Conservation (phyloP, 78 protist genomes). For the Planoprotostelium fungivorum region DNA sequence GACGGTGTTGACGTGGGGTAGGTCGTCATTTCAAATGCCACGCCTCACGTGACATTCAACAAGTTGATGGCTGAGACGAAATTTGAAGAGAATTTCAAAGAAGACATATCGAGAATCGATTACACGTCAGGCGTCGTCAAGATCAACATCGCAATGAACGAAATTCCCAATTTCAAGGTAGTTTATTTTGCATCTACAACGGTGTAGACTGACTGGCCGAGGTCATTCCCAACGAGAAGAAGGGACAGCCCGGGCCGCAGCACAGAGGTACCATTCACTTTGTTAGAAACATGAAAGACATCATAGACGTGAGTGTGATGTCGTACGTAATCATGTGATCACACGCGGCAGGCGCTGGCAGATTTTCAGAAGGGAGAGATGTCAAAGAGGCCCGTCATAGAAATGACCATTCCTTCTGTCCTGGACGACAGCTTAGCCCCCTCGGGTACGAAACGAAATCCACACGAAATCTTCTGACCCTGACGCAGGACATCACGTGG, state of each 20-base stretch:
- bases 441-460: not conserved
- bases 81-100: not conserved
- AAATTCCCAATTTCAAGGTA: constrained; percentile 29
- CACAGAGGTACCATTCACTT: constrained; percentile 58
- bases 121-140: constrained; percentile 25
- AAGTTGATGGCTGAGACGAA: not conserved
- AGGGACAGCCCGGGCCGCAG: constrained; percentile 17
- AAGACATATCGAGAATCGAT: constrained; percentile 1
- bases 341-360: not conserved
- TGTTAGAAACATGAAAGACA: constrained; percentile 2
- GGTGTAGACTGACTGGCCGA: not conserved
- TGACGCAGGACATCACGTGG: not conserved
- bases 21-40: constrained; percentile 10
- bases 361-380: constrained; percentile 18
- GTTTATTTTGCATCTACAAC: not conserved
- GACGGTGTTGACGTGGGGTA: too few species aligned
- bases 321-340: not conserved
- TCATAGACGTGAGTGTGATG: not conserved
- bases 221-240: not conserved
- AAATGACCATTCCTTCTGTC: constrained; percentile 65
- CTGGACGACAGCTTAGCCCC: constrained; percentile 60
- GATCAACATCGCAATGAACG: constrained; percentile 47
- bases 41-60: constrained; percentile 18
- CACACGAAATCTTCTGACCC: not conserved
- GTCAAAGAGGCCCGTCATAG: constrained; percentile 46